Base-by-base conservation (phyloP, 176 grass and related monocot species). In the Cenchrus purpureus region DNA sequence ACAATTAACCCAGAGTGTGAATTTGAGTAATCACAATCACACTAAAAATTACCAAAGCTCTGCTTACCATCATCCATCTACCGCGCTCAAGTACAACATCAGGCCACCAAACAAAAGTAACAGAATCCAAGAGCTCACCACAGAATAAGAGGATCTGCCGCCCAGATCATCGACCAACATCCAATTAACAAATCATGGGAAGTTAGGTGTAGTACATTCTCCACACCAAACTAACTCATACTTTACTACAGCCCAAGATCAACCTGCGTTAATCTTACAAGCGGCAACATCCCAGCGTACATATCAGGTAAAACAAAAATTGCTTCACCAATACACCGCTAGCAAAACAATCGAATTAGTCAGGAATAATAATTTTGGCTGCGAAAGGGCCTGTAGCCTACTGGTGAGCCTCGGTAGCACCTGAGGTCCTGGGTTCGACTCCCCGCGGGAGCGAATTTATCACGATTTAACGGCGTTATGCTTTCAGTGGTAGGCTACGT, bases 301-400 rank as follows among this genome's bases (percentile, higher is more conserved):
- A 17, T 65, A 58, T 74, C 16, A 16, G 16, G 45, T n/a, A 69
- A 78, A 78, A 66, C n/a, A 14, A 28, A 81, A 81, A 74, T 28
- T 40, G n/a, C 14, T 9, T 55, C 14, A n/a, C 4, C 7, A 50
- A 88, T 65, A 51, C 50, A 67, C 62, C 60, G 40, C 13, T 20
- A 71, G 2, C 10, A 15, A 82, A 60, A 20, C 5, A 63, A 61
- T 54, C 53, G 46, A 25, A 76, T 63, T 43, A 77, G 81, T 2
- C 9, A 5, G 14, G 0, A 49, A 49, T 2, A 15, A 25, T 10
- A 34, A 25, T 6, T 15, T 42, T 42, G 20, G 31, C 31, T 32
- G 31, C 2, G 31, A 32, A 32, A 32, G 31, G 31, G 31, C 2
- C 1, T 32, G 31, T 32, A 32, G 31, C 31, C 31, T 32, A 32